Conservation (phyloP, 306 rosid genomes). For the Pterocarpus santalinus region DNA sequence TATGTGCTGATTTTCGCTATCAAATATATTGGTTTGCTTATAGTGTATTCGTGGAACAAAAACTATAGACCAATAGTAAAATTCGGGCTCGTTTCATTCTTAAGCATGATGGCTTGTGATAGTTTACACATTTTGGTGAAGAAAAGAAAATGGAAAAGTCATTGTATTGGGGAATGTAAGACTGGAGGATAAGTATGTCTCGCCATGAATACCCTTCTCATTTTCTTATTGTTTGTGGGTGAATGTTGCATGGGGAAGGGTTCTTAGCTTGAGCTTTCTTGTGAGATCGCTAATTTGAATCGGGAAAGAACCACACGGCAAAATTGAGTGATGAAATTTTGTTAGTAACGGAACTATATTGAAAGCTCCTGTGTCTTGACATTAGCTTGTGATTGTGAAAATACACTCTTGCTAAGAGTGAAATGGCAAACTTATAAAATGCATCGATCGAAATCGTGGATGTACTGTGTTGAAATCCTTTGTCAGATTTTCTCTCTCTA, state of each 20-base stretch:
- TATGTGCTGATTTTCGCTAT: background rate
- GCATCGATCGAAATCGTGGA: no score
- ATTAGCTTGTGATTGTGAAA: no score
- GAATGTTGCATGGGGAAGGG: background rate
- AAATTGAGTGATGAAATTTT: background rate
- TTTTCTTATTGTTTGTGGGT: background rate
- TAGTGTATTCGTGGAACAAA: conserved; percentile 14
- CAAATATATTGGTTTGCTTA: conserved; percentile 31
- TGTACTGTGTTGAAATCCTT: no score
- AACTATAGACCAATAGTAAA: background rate
- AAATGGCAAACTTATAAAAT: no score
- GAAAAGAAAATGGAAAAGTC: background rate
- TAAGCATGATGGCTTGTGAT: conserved; percentile 20
- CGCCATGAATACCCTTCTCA: background rate
- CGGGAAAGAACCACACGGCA: background rate
- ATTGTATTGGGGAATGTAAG: background rate
- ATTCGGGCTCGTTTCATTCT: conserved; percentile 18
- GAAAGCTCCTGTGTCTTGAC: no score
- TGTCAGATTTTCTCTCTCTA: no score
- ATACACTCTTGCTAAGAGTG: no score
- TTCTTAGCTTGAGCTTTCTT: background rate
- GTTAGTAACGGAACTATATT: background rate
- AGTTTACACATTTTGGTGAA: conserved; percentile 2
- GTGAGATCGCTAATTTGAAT: background rate
- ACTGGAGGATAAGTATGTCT: background rate